Percentiles rank a stretch among this genome's conserved stretches.
These are phyloP conservation scores for Neurospora sp. DNA, from an alignment of 495 filamentous ascomycete species.

Conservation along the genomic window DNA sequence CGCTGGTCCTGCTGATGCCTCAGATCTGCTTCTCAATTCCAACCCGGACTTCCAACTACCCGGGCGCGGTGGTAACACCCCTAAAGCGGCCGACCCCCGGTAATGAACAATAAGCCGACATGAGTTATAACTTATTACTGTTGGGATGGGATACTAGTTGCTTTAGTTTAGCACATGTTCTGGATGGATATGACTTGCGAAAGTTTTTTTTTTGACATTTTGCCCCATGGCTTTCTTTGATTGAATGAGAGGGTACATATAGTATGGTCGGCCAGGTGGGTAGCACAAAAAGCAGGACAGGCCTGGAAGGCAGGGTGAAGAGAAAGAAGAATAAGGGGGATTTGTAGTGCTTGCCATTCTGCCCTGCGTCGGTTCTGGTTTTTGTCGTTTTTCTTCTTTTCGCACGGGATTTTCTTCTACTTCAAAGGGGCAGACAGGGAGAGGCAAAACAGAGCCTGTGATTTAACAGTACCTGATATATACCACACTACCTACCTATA, in stretches of 20 bases:
- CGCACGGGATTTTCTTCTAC: background rate
- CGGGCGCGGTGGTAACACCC: slow-evolving; percentile 11
- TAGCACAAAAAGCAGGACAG: background rate
- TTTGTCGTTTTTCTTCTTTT: background rate
- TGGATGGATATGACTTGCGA: background rate
- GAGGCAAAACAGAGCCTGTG: background rate
- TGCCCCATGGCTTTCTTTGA: background rate
- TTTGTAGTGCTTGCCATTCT: background rate
- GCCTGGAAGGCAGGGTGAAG: background rate
- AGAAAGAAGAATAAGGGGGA: background rate
- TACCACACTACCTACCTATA: background rate
- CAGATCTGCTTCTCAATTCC: slow-evolving; percentile 50
- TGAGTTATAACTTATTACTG: background rate
- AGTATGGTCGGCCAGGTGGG: background rate
- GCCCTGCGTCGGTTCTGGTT: background rate
- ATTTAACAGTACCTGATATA: background rate
- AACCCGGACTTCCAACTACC: slow-evolving; percentile 70
- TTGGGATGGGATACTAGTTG: background rate
- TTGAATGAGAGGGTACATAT: background rate
- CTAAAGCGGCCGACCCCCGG: slow-evolving; percentile 9
- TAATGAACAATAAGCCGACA: background rate
- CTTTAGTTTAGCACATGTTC: background rate
- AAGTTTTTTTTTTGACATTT: background rate
- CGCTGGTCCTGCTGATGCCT: background rate
- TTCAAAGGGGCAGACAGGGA: background rate